Conservation (phyloP, 2,329 filamentous ascomycete species). For the Neonectria magnoliae region DNA sequence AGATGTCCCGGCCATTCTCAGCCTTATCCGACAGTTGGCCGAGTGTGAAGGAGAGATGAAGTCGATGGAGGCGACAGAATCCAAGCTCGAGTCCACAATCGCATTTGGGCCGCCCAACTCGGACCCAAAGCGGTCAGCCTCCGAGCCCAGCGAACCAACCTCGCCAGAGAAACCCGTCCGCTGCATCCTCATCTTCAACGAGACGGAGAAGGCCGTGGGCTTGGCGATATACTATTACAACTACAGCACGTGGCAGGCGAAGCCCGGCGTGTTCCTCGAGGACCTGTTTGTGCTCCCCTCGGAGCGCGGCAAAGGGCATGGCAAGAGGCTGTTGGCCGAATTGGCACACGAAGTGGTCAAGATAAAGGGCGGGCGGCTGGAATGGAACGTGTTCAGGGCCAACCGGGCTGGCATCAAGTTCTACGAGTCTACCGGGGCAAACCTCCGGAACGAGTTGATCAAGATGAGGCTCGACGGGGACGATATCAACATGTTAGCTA, state of each 20-base stretch:
- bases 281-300: slow-evolving; percentile 5
- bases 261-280: slow-evolving; percentile 7
- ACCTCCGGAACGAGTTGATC: not conserved
- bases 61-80: not conserved
- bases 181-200: not conserved
- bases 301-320: not conserved
- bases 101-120: not conserved
- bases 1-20: not conserved
- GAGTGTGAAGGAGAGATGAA: not conserved
- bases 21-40: not conserved
- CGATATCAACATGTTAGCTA: not conserved
- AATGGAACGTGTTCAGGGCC: slow-evolving; percentile 4
- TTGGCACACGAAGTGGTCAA: not conserved
- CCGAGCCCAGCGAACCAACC: not conserved
- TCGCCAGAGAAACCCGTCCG: not conserved
- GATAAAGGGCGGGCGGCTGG: not conserved
- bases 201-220: not conserved
- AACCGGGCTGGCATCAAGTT: slow-evolving; percentile 3
- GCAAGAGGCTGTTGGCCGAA: not conserved
- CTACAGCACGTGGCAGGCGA: slow-evolving; percentile 12
- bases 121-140: not conserved
- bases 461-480: not conserved
- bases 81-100: not conserved
- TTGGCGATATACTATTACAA: slow-evolving; percentile 12
- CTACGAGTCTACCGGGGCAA: slow-evolving; percentile 2